Base-by-base conservation (phyloP, 164 flowering plant genomes). In the Vitis amurensis region DNA sequence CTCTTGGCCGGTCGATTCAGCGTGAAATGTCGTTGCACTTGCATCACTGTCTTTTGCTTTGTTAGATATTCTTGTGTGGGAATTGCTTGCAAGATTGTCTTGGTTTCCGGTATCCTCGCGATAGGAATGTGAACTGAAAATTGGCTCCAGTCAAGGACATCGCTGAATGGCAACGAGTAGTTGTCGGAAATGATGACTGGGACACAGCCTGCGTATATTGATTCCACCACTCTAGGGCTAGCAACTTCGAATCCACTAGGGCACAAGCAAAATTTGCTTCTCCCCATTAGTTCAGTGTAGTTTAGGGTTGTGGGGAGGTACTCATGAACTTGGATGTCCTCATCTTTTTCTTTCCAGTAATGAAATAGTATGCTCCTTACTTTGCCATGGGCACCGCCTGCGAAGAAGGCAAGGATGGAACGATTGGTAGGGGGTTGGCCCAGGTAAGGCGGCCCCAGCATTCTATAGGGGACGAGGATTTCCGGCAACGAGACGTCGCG, bases 401-500 rank as follows among this genome's bases (percentile, higher is more conserved):
- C 82, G 37, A 84, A 84, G 67, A 78, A 79, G 30, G 82, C 83
- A 0, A 84, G 71, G 37, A 67, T 53, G 0, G 68, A 13, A 1
- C 78, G 82, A 31, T 56, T 53, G 23, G 10, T 3, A 3, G 75
- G 64, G 15, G 68, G 13, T 16, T 19, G 73, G 59, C 29, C 56
- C 11, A 31, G 55, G 1, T 9, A 27, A 1, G 73, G 75, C 2
- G 59, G 29, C 2, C 58, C 64, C 1, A 80, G 50, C 13, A 1
- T 29, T 4, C 67, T 65, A 1, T 4, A 17, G 9, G 19, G 64
- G 29, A 77, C 50, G 49, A 50, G 9, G 30, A 80, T 74, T 56
- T 86, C 89, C 9, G 90, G 86, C 12, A 86, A 9, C 7, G 86
- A 77, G 11, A 79, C 86, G 65, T 84, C 88, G 16, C 71, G 66